These are phyloP conservation scores for Crithidia mellificae DNA, from an alignment of 208 protist genomes.

Conservation along the genomic window DNA sequence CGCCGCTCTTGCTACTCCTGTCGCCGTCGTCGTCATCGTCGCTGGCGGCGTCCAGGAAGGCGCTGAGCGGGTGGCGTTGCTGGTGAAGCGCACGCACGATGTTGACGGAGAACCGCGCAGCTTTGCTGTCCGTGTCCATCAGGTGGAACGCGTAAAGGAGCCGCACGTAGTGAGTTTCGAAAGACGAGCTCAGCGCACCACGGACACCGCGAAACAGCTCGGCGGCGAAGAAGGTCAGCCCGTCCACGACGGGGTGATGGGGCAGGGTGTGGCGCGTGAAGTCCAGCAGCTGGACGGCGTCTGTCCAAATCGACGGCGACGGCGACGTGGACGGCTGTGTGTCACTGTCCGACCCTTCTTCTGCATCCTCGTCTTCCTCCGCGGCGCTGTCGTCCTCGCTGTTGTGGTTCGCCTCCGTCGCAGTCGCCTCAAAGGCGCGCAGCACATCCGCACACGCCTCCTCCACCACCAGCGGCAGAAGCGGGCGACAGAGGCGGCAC, in stretches of 20 bases:
- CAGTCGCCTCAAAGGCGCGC: conserved; percentile 36
- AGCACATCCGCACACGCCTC: conserved; percentile 55
- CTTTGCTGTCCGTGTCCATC: conserved; percentile 8
- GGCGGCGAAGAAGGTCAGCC: conserved; percentile 57
- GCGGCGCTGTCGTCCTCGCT: conserved; percentile 4
- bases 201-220: conserved; percentile 86
- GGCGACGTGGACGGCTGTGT: conserved; percentile 9
- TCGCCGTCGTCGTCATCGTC: conserved; percentile 19
- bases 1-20: neutral
- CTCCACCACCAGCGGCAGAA: conserved; percentile 66
- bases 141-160: conserved; percentile 56
- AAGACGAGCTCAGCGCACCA: conserved; percentile 77
- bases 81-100: conserved; percentile 23
- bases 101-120: conserved; percentile 7
- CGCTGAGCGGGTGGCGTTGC: conserved; percentile 20
- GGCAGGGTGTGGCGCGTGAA: conserved; percentile 52
- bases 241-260: conserved; percentile 66
- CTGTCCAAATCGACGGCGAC: conserved; percentile 28
- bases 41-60: conserved; percentile 24
- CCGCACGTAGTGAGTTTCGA: conserved; percentile 67
- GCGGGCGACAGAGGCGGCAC: conserved; percentile 50
- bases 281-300: conserved; percentile 23
- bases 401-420: neutral
- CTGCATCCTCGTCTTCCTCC: conserved; percentile 8
- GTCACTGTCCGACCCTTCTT: conserved; percentile 7